Evolutionary conservation across 176 grass and related monocot species (phyloP).

Genomic region (Rhynchospora tenuis): DNA sequence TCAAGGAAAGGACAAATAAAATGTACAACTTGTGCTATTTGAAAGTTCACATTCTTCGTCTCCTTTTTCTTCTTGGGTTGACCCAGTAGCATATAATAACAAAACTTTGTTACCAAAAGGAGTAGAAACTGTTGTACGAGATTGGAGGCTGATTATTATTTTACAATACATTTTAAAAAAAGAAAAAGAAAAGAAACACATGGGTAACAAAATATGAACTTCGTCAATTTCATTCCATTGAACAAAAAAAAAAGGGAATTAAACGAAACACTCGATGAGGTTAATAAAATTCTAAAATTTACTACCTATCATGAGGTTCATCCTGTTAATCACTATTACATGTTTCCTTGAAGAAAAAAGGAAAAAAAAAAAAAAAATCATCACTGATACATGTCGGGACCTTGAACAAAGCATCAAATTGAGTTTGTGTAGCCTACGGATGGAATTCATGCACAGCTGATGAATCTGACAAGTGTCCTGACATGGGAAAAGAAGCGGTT

Average conservation of each 20-base stretch:
- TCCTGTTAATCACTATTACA: background rate
- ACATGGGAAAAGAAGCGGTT: slow-evolving; percentile 9
- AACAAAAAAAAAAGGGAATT: too few species aligned
- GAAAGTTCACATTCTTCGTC: background rate
- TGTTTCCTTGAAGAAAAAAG: background rate
- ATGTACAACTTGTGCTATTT: background rate
- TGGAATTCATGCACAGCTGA: background rate
- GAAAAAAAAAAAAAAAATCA: too few species aligned
- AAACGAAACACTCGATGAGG: too few species aligned
- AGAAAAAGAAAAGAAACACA: too few species aligned
- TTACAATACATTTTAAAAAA: background rate
- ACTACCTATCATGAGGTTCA: background rate
- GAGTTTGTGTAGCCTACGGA: background rate
- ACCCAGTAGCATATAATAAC: background rate
- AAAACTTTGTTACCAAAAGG: background rate
- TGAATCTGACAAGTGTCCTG: background rate
- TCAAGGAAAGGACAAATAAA: background rate
- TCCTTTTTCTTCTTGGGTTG: background rate
- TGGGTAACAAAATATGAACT: too few species aligned
- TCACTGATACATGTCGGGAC: too few species aligned
- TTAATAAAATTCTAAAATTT: too few species aligned
- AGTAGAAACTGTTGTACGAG: background rate
- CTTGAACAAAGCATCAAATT: background rate
- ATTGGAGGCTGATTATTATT: background rate
- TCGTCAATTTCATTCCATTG: too few species aligned